Evolutionary conservation across 2,329 filamentous ascomycete genomes (phyloP).

Genomic region (Trichoderma aggressivum): DNA sequence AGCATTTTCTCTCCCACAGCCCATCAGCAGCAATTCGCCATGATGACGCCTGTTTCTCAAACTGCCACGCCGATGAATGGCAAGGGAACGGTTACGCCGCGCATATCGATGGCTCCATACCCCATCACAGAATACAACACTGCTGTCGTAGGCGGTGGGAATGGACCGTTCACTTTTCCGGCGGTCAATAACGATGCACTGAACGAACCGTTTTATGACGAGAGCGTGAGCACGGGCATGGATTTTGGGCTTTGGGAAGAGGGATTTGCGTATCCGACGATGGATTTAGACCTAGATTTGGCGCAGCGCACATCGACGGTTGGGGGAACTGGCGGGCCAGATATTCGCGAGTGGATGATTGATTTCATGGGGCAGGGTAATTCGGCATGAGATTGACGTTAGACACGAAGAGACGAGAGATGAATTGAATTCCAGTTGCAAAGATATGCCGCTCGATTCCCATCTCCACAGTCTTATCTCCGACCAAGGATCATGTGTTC

Average conservation of each 20-base stretch:
- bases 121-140: conserved; percentile 2
- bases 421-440: neutral
- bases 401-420: neutral
- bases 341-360: conserved; percentile 12
- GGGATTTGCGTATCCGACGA: conserved; percentile 36
- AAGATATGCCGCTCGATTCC: neutral
- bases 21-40: neutral
- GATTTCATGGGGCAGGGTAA: conserved; percentile 8
- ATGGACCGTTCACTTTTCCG: conserved; percentile 26
- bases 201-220: conserved; percentile 31
- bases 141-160: neutral
- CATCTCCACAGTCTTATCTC: neutral
- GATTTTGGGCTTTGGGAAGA: conserved; percentile 38
- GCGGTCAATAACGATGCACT: conserved; percentile 30
- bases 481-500: neutral
- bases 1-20: conserved; percentile 23
- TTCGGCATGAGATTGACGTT: neutral
- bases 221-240: conserved; percentile 28
- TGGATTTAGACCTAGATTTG: conserved; percentile 33
- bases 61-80: neutral
- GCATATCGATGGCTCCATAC: conserved; percentile 15
- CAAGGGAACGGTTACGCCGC: neutral
- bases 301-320: conserved; percentile 23
- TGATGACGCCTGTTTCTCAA: neutral
- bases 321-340: neutral